These are phyloP conservation scores for Gracilariopsis chorda DNA, from an alignment of 23 red algal species.

Conservation along the genomic window DNA sequence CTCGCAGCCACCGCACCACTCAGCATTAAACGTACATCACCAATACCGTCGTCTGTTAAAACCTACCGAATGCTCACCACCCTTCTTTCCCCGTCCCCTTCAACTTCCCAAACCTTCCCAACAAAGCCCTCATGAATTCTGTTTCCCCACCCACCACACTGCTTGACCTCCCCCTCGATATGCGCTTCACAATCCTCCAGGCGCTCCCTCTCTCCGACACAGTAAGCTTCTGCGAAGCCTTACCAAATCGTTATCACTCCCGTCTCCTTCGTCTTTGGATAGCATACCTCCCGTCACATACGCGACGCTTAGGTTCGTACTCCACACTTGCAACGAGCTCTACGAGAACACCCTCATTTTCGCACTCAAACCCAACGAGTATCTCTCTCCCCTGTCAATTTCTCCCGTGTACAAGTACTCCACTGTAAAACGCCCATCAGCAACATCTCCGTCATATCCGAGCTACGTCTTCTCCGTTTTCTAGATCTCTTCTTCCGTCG, in stretches of 20 bases:
- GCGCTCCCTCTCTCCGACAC: constrained; percentile 22
- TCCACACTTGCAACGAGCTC: background rate
- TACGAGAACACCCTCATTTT: constrained; percentile 7
- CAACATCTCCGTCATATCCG: background rate
- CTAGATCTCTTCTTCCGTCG: background rate
- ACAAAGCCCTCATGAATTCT: background rate
- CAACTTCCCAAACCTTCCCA: background rate
- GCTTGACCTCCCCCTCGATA: constrained; percentile 28
- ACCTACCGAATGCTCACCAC: too few relatives aligned
- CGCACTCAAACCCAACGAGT: background rate
- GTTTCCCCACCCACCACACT: background rate
- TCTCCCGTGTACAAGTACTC: background rate
- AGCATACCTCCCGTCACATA: background rate
- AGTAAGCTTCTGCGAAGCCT: constrained; percentile 11
- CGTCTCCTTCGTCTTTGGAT: background rate
- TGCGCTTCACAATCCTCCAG: background rate
- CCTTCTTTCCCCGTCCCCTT: background rate
- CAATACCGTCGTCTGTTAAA: too few relatives aligned
- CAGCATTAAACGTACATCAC: too few relatives aligned
- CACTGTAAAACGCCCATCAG: background rate
- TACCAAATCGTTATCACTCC: background rate
- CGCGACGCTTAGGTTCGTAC: constrained; percentile 12
- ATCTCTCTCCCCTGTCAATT: background rate
- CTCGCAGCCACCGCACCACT: too few relatives aligned
- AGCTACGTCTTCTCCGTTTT: background rate